Evolutionary conservation across 169 alveolate species (phyloP), one percentile per base, ranked within the genome.

Genomic region (Plasmodium adleri): DNA sequence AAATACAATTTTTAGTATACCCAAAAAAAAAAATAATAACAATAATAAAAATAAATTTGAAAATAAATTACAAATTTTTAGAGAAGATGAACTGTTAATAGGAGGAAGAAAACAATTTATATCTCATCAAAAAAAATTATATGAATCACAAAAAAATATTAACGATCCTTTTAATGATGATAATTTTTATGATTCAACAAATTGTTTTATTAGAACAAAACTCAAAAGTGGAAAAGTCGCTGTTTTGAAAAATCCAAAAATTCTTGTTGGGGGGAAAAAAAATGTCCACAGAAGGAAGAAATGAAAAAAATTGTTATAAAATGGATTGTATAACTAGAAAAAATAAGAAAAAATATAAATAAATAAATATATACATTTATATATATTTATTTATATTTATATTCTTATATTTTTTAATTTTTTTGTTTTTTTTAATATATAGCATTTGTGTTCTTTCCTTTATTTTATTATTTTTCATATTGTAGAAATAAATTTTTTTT

Each of bases 51-150:
- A 89, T 47, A 83, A 83, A 28, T 83, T 54, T 68, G 68, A 89
- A 59, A 95, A 93, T 20, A 83, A 83, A 62, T 62, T 83, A 10
- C 64, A 93, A 17, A 91, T 95, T 26, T 78, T 95, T 45, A 94
- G 96, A 60, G 97, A 95, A 78, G 97, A 95, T 68, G 96, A 95
- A 67, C 70, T 95, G 3, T 64, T 92, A 88, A 92, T 92, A 60
- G 93, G 95, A 10, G 95, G 95, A 6, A 92, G 93, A 24, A 90
- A 92, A 78, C 92, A 88, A 45, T 63, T 66, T 52, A n/a, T 92
- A 24, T 63, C 45, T 10, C 93, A 88, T 70, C 92, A 92, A 54
- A 86, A 87, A 59, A 92, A 92, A 60, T 60, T 83, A 43, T 83
- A 83, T 72, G 91, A 83, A 39, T 26, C 43, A 17, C 91, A 83